Evolutionary conservation across 495 filamentous ascomycete genomes (phyloP).

Genomic region (Endocarpon pusillum): DNA sequence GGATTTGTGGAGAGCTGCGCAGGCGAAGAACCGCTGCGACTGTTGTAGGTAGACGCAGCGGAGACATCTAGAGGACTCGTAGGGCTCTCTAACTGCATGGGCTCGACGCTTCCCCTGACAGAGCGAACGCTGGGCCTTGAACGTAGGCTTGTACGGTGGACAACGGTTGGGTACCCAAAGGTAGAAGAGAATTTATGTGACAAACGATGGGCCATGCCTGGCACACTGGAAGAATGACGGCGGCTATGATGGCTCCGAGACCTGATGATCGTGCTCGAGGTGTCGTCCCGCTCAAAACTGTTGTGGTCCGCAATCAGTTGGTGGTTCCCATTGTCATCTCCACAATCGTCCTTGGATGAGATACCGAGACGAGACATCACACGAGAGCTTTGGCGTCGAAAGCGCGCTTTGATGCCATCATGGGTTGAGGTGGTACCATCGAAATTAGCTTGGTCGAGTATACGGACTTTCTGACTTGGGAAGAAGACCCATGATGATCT

Average conservation of each 20-base stretch:
- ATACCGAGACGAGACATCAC: constrained; percentile 22
- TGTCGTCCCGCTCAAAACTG: too few species aligned
- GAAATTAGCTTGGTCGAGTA: too few species aligned
- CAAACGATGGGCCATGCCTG: constrained; percentile 25
- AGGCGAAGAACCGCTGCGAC: constrained; percentile 18
- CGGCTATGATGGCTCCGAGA: too few species aligned
- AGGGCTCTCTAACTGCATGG: not conserved
- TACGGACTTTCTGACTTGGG: too few species aligned
- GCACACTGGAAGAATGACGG: constrained; percentile 10
- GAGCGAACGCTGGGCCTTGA: constrained; percentile 25
- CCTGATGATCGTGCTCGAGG: too few species aligned
- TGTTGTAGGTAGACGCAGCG: constrained; percentile 20
- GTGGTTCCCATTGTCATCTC: constrained; percentile 3
- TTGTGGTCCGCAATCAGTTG: too few species aligned
- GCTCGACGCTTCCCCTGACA: constrained; percentile 13
- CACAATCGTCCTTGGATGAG: constrained; percentile 6
- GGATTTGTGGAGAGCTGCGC: constrained; percentile 20
- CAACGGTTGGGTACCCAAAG: constrained; percentile 35
- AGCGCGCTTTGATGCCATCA: constrained; percentile 12
- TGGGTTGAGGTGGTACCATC: too few species aligned
- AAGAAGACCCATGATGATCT: too few species aligned
- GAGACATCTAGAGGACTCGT: constrained; percentile 22
- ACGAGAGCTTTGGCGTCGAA: constrained; percentile 21
- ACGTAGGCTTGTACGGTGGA: constrained; percentile 30
- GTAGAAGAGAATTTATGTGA: constrained; percentile 31